These are phyloP conservation scores for Nakaseomyces uthaithaninus DNA, from an alignment of 1,139 yeast genomes.

Conservation along the genomic window DNA sequence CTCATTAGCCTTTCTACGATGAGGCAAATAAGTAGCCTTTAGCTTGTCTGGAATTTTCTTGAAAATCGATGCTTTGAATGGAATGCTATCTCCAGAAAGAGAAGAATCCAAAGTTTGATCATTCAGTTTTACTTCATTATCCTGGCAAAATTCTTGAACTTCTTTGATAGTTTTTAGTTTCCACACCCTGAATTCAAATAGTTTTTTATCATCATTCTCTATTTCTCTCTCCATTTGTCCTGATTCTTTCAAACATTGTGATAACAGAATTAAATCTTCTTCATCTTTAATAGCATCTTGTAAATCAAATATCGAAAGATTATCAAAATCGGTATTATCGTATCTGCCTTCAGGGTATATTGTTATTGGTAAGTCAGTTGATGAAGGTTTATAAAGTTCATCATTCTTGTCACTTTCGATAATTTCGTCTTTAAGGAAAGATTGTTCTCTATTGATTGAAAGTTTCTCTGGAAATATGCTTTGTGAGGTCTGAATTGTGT, in stretches of 20 bases:
- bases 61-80: conserved; percentile 71
- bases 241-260: conserved; percentile 35
- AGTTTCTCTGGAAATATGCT: not conserved
- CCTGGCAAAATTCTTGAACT: not conserved
- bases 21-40: conserved; percentile 73
- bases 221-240: conserved; percentile 8
- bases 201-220: not conserved
- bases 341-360: conserved; percentile 24
- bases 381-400: conserved; percentile 21
- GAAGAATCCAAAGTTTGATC: conserved; percentile 30
- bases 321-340: conserved; percentile 11
- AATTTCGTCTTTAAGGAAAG: not conserved
- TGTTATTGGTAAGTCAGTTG: conserved; percentile 22
- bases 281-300: conserved; percentile 57
- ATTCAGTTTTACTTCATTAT: not conserved
- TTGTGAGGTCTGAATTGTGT: too few relatives aligned
- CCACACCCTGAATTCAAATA: conserved; percentile 21
- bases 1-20: conserved; percentile 48
- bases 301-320: conserved; percentile 43
- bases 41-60: conserved; percentile 62
- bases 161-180: conserved; percentile 11
- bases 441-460: not conserved
- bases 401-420: not conserved
- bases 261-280: conserved; percentile 58
- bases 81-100: conserved; percentile 46